Conservation (phyloP, 2,329 filamentous ascomycete species). For the Magnaporthiopsis poae region DNA sequence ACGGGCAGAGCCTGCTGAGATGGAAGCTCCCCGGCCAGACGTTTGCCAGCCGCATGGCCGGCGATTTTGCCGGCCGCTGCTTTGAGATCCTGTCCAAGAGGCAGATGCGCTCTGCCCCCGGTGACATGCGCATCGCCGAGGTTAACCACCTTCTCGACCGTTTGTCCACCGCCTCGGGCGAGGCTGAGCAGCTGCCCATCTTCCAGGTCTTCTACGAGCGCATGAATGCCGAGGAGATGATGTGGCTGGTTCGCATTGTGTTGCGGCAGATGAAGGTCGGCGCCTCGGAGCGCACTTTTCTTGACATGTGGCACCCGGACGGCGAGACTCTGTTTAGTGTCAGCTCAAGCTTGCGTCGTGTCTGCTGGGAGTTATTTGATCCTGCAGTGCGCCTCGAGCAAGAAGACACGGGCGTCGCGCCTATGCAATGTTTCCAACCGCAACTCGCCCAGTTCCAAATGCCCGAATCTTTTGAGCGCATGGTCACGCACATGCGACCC, state of each 20-base stretch:
- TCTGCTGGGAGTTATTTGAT: constrained; percentile 88
- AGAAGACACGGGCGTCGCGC: constrained; percentile 61
- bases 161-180: constrained; percentile 63
- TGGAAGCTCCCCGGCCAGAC: constrained; percentile 82
- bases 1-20: constrained; percentile 73
- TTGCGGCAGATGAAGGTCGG: constrained; percentile 65
- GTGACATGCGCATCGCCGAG: constrained; percentile 75
- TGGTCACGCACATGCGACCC: constrained; percentile 58
- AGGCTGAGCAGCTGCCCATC: constrained; percentile 74
- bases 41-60: constrained; percentile 55
- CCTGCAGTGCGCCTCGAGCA: constrained; percentile 61
- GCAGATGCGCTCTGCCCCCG: constrained; percentile 61
- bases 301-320: constrained; percentile 74
- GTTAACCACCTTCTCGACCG: constrained; percentile 79
- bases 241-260: constrained; percentile 91
- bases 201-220: constrained; percentile 74
- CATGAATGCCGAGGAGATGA: constrained; percentile 89
- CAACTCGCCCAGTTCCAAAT: constrained; percentile 89
- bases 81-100: constrained; percentile 78
- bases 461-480: constrained; percentile 64
- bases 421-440: constrained; percentile 95
- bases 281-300: constrained; percentile 79
- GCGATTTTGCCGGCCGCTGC: constrained; percentile 86
- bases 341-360: constrained; percentile 76
- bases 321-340: constrained; percentile 75